A percentile compares a stretch with the other conserved stretches of the same genome.
Evolutionary conservation across 768 basidiomycete species (phyloP).

Genomic region (Thelephora ganbajun): DNA sequence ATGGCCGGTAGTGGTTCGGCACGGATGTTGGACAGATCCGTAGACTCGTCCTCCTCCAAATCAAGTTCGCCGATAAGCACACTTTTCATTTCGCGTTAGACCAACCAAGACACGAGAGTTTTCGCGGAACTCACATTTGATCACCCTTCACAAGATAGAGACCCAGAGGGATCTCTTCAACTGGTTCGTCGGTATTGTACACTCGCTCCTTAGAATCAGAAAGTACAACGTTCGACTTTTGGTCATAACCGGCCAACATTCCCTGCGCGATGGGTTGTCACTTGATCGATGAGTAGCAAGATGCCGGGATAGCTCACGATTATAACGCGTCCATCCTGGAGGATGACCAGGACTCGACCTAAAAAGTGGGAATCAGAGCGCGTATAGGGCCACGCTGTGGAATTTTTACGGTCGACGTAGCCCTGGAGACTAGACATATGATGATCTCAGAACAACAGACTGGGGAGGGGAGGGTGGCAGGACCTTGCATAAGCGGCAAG

Average conservation of each 20-base stretch:
- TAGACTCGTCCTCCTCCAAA: slow-evolving; percentile 60
- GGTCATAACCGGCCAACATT: slow-evolving; percentile 83
- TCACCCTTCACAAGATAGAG: slow-evolving; percentile 97
- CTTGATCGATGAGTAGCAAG: background rate
- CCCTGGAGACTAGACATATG: slow-evolving; percentile 79
- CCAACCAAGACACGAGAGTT: background rate
- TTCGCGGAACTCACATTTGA: slow-evolving; percentile 67
- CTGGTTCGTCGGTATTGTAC: slow-evolving; percentile 80
- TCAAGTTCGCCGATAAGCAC: slow-evolving; percentile 81
- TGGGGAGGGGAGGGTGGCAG: no score
- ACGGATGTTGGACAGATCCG: slow-evolving; percentile 63
- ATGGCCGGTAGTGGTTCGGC: slow-evolving; percentile 83
- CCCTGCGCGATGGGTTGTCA: slow-evolving; percentile 36
- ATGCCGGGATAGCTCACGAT: slow-evolving; percentile 40
- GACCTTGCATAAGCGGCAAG: no score
- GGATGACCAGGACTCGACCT: slow-evolving; percentile 87
- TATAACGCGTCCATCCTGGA: slow-evolving; percentile 93
- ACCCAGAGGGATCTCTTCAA: slow-evolving; percentile 89
- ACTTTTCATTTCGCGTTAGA: slow-evolving; percentile 20
- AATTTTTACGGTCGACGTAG: slow-evolving; percentile 68
- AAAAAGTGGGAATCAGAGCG: background rate
- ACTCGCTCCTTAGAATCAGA: slow-evolving; percentile 90
- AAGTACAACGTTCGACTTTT: slow-evolving; percentile 91
- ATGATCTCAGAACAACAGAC: background rate
- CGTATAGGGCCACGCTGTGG: background rate